Conservation (phyloP, 2,329 filamentous ascomycete genomes). For the Trichoderma sp. region DNA sequence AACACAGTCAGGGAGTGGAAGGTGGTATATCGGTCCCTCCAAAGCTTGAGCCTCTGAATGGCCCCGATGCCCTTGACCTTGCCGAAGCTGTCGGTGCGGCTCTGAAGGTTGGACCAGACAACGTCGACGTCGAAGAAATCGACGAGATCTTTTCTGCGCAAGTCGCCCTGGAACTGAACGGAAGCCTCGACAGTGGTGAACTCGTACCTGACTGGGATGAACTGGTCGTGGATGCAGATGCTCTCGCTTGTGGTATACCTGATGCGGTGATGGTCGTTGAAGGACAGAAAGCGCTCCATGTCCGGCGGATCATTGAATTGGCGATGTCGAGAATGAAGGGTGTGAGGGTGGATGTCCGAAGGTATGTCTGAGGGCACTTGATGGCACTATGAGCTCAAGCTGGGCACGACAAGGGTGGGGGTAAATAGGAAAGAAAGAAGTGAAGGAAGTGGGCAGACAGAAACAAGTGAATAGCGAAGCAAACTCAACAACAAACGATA, state of each 20-base stretch:
- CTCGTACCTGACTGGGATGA: constrained; percentile 53
- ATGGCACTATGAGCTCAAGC: background rate
- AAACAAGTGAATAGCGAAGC: background rate
- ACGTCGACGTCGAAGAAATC: constrained; percentile 58
- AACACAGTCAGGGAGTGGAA: constrained; percentile 53
- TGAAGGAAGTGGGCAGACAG: background rate
- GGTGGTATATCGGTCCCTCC: constrained; percentile 52
- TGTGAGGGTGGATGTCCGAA: constrained; percentile 51
- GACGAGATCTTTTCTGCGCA: constrained; percentile 51
- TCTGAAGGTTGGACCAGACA: constrained; percentile 54
- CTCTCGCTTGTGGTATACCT: constrained; percentile 53
- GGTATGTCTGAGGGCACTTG: constrained; percentile 51
- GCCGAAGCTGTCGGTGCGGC: constrained; percentile 53
- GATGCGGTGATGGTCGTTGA: constrained; percentile 52
- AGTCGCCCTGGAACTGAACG: constrained; percentile 52
- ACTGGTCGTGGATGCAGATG: constrained; percentile 52
- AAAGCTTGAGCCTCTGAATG: constrained; percentile 56
- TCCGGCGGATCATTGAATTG: constrained; percentile 54
- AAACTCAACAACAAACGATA: background rate
- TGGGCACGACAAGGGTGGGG: background rate
- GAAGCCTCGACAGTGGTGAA: constrained; percentile 54
- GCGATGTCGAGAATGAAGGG: constrained; percentile 54
- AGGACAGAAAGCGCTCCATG: constrained; percentile 53
- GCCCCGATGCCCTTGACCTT: constrained; percentile 54
- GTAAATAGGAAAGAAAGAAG: background rate